phyloP scores from a whole-genome alignment of 2,329 filamentous ascomycete genomes.

The Colletotrichum sp. region DNA sequence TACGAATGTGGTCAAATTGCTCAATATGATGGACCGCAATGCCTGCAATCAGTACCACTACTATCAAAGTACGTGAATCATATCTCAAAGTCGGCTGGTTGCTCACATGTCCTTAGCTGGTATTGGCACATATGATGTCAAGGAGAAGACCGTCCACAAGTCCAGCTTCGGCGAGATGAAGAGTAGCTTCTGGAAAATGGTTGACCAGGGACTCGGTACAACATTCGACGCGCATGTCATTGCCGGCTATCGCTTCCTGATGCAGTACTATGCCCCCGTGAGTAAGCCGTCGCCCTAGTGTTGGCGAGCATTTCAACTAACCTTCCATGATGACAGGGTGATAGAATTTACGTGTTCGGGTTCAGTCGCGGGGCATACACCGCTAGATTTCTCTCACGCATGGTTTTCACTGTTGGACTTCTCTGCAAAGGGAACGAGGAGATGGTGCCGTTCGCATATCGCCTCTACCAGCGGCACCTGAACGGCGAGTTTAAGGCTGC shows the following conservation, averaged over 20 bases:
- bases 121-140: slow-evolving; percentile 53
- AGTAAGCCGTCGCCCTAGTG: slow-evolving; percentile 13
- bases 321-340: slow-evolving; percentile 33
- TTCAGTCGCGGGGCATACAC: slow-evolving; percentile 59
- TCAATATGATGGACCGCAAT: slow-evolving; percentile 49
- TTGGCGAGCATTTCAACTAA: background rate
- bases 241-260: slow-evolving; percentile 57
- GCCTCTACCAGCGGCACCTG: slow-evolving; percentile 45
- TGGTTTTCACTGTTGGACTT: slow-evolving; percentile 54
- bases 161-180: slow-evolving; percentile 35
- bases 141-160: slow-evolving; percentile 45
- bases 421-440: slow-evolving; percentile 58
- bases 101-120: slow-evolving; percentile 35
- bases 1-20: slow-evolving; percentile 60
- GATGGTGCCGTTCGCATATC: slow-evolving; percentile 55
- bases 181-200: slow-evolving; percentile 34
- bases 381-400: slow-evolving; percentile 55
- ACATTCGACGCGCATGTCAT: slow-evolving; percentile 58
- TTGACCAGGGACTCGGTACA: slow-evolving; percentile 48
- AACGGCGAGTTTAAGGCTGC: slow-evolving; percentile 33
- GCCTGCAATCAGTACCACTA: slow-evolving; percentile 50
- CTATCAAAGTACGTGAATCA: slow-evolving; percentile 46
- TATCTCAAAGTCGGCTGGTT: background rate
- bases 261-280: slow-evolving; percentile 54
- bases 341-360: slow-evolving; percentile 59